Evolutionary conservation across 106 monocot genomes (phyloP), one percentile per base, ranked within the genome.

Genomic region (Cymbidium sinense): DNA sequence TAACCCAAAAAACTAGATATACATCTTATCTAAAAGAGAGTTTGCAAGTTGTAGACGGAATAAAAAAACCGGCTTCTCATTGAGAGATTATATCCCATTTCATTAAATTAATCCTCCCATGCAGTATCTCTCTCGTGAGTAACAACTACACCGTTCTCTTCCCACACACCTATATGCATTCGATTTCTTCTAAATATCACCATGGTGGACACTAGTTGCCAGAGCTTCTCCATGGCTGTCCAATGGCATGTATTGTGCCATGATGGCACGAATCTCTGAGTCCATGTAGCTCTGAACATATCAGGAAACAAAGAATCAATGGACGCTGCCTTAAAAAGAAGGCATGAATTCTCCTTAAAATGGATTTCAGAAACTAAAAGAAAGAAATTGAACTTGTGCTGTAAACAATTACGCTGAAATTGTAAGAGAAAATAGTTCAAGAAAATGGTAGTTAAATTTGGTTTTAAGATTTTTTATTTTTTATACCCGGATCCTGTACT

Each of bases 401-500:
- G 5, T 28, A 64, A 64, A 29, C 7, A 64, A 5, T 17, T 17
- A 12, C 5, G 51, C 19, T 9, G 11, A 51, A 39, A 15, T 51
- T 19, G 51, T 19, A 51, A 51, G 11, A 51, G 13, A 51, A 2
- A 12, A 51, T 8, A 51, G 2, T 64, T 4, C 12, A 28, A 33
- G 67, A 31, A 67, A 67, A 67, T 67, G 31, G 33, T 13, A 67
- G 67, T 6, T 67, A 10, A 2, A 58, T 67, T 31, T 28, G 31
- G 31, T 67, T 47, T 35, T 35, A 71, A 35, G 76, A 76, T 15
- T 21, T 5, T 37, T 83, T 47, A n/a, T n/a, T n/a, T n/a, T n/a
- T n/a, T n/a, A n/a, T 89, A 95, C 95, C 89, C 95, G 70, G 77
- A 95, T 84, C 77, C 95, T 83, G 79, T 95, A 92, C 39, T 95